phyloP scores from a whole-genome alignment of 2,329 filamentous ascomycete genomes.

The Fusarium torulosum region DNA sequence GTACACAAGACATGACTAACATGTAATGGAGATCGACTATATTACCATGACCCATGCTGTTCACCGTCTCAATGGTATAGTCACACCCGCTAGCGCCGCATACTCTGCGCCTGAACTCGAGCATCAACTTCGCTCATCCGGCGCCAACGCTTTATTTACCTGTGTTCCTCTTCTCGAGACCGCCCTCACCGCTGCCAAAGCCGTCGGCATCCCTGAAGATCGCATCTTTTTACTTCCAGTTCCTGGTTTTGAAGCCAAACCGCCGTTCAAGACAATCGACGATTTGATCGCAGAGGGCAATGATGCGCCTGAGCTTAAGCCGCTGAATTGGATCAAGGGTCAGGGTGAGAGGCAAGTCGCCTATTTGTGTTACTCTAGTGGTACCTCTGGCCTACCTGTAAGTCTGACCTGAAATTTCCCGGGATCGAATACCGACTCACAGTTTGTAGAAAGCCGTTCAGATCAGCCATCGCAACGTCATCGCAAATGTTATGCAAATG shows the following conservation, averaged over 20 bases:
- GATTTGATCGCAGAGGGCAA: constrained; percentile 73
- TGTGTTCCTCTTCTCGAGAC: constrained; percentile 74
- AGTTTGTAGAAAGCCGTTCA: constrained; percentile 79
- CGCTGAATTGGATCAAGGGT: constrained; percentile 71
- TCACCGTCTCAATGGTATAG: constrained; percentile 79
- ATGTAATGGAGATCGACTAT: constrained; percentile 73
- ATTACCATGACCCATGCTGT: constrained; percentile 79
- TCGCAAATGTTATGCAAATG: constrained; percentile 79
- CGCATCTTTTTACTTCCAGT: constrained; percentile 78
- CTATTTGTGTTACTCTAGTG: constrained; percentile 84
- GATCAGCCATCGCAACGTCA: constrained; percentile 84
- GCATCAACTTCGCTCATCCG: constrained; percentile 77
- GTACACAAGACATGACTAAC: not conserved
- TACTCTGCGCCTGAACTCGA: constrained; percentile 78
- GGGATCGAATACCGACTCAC: constrained; percentile 2
- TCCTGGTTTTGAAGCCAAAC: constrained; percentile 65
- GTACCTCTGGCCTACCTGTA: constrained; percentile 82
- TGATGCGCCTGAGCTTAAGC: constrained; percentile 64
- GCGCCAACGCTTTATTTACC: constrained; percentile 78
- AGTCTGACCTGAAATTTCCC: constrained; percentile 38
- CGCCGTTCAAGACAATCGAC: constrained; percentile 72
- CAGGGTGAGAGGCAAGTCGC: constrained; percentile 77
- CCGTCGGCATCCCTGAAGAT: constrained; percentile 71
- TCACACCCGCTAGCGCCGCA: constrained; percentile 80
- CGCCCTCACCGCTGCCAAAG: constrained; percentile 73